These are phyloP conservation scores for Lactarius indigo DNA, from an alignment of 768 basidiomycete genomes.

Conservation along the genomic window DNA sequence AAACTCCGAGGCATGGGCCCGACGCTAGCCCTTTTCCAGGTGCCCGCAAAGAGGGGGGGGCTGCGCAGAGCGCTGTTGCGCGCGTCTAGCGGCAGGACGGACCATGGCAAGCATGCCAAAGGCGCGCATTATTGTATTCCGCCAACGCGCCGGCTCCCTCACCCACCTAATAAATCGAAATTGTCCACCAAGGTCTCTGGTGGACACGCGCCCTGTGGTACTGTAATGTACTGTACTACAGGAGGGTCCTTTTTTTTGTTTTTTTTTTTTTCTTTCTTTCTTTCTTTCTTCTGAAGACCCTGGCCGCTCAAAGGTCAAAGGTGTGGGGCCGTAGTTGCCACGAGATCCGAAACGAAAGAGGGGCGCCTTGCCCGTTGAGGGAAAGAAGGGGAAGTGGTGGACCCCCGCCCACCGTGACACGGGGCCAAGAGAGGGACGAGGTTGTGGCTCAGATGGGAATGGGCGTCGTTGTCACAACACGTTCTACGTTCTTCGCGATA, in stretches of 20 bases:
- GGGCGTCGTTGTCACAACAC: slow-evolving; percentile 12
- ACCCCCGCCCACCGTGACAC: slow-evolving; percentile 12
- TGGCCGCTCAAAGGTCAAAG: neutral
- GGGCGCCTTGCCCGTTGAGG: slow-evolving; percentile 1
- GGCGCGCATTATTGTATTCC: neutral
- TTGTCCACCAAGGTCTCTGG: neutral
- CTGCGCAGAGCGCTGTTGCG: neutral
- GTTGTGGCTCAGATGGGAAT: slow-evolving; percentile 2
- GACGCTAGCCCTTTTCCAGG: neutral
- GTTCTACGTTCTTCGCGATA: slow-evolving; percentile 12
- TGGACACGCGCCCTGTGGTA: neutral
- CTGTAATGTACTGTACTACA: too few relatives aligned
- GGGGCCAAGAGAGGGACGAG: slow-evolving; percentile 5
- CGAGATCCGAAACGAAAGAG: slow-evolving; percentile 9
- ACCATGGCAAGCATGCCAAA: neutral
- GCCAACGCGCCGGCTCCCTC: neutral
- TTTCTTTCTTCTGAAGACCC: neutral
- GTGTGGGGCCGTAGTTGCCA: slow-evolving; percentile 3
- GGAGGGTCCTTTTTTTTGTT: too few relatives aligned
- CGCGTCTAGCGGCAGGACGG: neutral
- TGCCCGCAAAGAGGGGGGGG: neutral
- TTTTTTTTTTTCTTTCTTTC: neutral
- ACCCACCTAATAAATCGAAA: neutral
- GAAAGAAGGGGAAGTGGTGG: neutral
- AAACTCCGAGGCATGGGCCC: slow-evolving; percentile 3